These are phyloP conservation scores for Aspergillus fijiensis DNA, from an alignment of 2,329 filamentous ascomycete genomes.

Conservation along the genomic window DNA sequence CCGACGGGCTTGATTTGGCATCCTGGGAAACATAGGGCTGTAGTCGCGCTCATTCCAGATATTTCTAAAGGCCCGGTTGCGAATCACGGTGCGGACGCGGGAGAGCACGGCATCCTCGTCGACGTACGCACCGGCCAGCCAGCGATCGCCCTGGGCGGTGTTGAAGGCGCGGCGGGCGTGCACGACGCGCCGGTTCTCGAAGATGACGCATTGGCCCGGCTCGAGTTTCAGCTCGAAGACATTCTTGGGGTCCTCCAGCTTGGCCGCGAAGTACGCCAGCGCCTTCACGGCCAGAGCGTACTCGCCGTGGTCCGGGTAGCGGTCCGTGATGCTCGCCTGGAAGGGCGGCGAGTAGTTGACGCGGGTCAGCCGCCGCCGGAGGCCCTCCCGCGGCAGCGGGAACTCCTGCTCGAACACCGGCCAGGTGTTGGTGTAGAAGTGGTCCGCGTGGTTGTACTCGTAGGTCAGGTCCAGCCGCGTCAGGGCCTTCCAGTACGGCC, in stretches of 20 bases:
- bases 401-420: constrained; percentile 52
- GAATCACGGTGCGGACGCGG: constrained; percentile 34
- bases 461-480: constrained; percentile 54
- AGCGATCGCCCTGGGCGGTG: constrained; percentile 62
- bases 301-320: not conserved
- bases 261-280: constrained; percentile 57
- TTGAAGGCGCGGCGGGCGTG: constrained; percentile 82
- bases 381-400: constrained; percentile 12
- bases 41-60: not conserved
- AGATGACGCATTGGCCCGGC: constrained; percentile 87
- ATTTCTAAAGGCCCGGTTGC: not conserved
- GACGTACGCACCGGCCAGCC: constrained; percentile 84
- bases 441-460: constrained; percentile 65
- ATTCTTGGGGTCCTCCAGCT: constrained; percentile 58
- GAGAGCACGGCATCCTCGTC: constrained; percentile 62
- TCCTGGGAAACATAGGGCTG: not conserved
- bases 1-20: not conserved
- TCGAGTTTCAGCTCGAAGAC: constrained; percentile 71
- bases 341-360: constrained; percentile 79
- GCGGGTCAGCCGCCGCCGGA: constrained; percentile 29
- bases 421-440: constrained; percentile 61
- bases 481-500: constrained; percentile 38
- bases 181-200: constrained; percentile 81
- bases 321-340: constrained; percentile 56
- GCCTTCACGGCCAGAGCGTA: constrained; percentile 41